Conservation (phyloP, 225 moss, liverwort and hornwort genomes). For the Physcomitrium patens region DNA sequence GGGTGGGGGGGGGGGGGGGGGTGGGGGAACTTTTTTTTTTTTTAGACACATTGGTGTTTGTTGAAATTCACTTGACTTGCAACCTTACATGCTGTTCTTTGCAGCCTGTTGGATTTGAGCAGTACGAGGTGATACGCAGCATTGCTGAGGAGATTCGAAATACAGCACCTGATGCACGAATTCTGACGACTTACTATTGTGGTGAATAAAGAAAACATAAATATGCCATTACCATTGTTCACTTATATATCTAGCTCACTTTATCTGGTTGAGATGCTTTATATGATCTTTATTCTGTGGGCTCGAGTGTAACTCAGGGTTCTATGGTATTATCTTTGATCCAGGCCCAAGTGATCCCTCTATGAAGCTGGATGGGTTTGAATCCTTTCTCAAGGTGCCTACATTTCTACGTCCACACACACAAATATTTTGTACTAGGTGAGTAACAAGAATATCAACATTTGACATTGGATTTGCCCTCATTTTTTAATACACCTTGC, state of each 20-base stretch:
- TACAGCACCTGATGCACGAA: constrained; percentile 84
- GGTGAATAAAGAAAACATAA: constrained; percentile 52
- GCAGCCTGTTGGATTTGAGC: constrained; percentile 87
- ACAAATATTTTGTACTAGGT: constrained; percentile 94
- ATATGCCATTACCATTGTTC: constrained; percentile 11
- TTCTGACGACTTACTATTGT: constrained; percentile 89
- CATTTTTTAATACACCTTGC: constrained; percentile 12
- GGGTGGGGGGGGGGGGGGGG: too few relatives aligned
- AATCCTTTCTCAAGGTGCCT: constrained; percentile 86
- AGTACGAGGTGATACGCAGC: constrained; percentile 73
- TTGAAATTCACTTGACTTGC: constrained; percentile 16
- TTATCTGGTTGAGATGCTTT: constrained; percentile 9
- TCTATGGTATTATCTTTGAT: constrained; percentile 17
- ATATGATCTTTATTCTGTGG: background rate
- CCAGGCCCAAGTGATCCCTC: constrained; percentile 77
- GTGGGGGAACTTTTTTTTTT: background rate
- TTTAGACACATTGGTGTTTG: constrained; percentile 6
- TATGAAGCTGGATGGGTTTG: constrained; percentile 66
- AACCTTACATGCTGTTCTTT: constrained; percentile 26
- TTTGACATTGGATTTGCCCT: background rate
- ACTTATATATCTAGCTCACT: constrained; percentile 12
- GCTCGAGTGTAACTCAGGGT: constrained; percentile 18
- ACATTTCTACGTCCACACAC: constrained; percentile 82
- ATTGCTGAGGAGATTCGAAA: constrained; percentile 82
- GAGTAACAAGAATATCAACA: constrained; percentile 13